Percentiles rank a stretch among this genome's conserved stretches.
phyloP scores from a whole-genome alignment of 805 yeast genomes.

The Blastobotrys terrestris region DNA sequence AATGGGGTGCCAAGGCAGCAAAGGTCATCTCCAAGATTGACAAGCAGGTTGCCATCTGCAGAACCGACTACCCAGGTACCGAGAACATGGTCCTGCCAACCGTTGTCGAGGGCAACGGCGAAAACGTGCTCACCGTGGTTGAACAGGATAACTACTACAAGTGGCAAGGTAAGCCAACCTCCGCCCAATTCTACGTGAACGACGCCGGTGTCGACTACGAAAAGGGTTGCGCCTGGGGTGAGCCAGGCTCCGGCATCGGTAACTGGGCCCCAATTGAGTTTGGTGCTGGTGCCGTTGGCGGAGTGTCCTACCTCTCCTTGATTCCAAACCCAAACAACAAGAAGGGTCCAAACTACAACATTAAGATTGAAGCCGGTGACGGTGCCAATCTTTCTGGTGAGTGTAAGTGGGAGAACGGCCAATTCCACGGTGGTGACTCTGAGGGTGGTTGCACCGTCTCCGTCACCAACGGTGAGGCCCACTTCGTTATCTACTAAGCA shows the following conservation, averaged over 20 bases:
- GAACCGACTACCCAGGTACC: conserved; percentile 99
- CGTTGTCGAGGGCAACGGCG: conserved; percentile 59
- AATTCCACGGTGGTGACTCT: conserved; percentile 61
- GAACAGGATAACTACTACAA: conserved; percentile 68
- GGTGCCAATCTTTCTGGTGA: conserved; percentile 60
- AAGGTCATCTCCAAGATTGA: conserved; percentile 56
- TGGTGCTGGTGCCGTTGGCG: conserved; percentile 81
- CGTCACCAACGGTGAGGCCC: conserved; percentile 76
- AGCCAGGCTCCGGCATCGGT: conserved; percentile 71
- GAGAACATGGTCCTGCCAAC: conserved; percentile 98
- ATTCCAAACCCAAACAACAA: conserved; percentile 93
- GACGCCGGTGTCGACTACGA: conserved; percentile 86
- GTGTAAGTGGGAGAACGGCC: conserved; percentile 77
- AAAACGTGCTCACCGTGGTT: conserved; percentile 70
- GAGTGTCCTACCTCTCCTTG: conserved; percentile 75
- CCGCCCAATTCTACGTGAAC: conserved; percentile 96
- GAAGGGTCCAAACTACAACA: conserved; percentile 61
- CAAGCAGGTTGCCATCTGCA: conserved; percentile 79
- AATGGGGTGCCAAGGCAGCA: conserved; percentile 75
- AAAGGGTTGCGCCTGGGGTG: conserved; percentile 96
- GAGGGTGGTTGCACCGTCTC: conserved; percentile 91
- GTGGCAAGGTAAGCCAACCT: conserved; percentile 78
- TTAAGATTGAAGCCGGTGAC: conserved; percentile 70
- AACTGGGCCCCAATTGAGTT: conserved; percentile 97
- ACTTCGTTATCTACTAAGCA: conserved; percentile 64